These are phyloP conservation scores for Symbiodinium pilosum DNA, from an alignment of 73 alveolate genomes.

Conservation along the genomic window DNA sequence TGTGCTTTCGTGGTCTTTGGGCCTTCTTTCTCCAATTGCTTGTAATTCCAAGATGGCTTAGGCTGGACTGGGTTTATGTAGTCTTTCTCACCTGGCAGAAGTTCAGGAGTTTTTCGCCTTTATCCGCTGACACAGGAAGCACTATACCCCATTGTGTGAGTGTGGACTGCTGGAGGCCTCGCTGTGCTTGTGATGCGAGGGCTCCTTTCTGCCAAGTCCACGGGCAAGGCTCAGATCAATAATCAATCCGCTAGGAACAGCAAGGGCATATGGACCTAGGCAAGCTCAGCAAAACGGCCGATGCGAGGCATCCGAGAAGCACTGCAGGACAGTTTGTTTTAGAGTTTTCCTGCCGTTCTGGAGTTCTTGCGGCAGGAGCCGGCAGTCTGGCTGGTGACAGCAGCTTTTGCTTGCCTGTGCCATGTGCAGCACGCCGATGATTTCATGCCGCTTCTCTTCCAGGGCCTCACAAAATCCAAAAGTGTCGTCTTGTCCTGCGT, in stretches of 20 bases:
- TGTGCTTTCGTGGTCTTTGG: too few species aligned
- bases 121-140: too few species aligned
- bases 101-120: too few species aligned
- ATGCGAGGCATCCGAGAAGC: background rate
- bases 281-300: background rate
- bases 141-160: background rate
- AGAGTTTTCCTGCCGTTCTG: background rate
- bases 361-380: conserved; percentile 24
- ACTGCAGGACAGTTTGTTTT: background rate
- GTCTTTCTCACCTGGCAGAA: background rate
- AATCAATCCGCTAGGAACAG: background rate
- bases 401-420: conserved; percentile 47
- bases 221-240: background rate
- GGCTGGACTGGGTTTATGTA: background rate
- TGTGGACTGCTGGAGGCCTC: background rate
- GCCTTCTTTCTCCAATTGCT: too few species aligned
- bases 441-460: conserved; percentile 76
- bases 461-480: conserved; percentile 43
- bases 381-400: conserved; percentile 65
- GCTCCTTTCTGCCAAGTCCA: background rate
- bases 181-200: background rate
- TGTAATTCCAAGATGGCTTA: too few species aligned
- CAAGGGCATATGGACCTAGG: background rate
- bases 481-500: conserved; percentile 31
- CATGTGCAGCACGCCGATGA: conserved; percentile 86